phyloP scores from a whole-genome alignment of 1,284 basidiomycete species.

The Ceratobasidium sp. region DNA sequence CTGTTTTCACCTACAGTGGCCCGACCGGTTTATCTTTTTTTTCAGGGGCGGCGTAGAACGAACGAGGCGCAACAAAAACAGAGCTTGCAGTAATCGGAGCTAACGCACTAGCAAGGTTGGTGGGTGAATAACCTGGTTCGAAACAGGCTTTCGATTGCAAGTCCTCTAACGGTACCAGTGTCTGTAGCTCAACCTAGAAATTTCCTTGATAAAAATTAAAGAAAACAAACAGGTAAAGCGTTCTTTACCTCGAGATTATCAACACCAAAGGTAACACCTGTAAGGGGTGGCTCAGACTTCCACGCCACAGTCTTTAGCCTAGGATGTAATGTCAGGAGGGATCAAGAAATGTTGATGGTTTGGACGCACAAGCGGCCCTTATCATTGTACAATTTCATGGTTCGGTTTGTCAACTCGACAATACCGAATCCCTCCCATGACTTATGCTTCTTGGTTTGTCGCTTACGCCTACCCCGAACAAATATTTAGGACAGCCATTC shows the following conservation, averaged over 20 bases:
- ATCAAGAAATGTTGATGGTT: not conserved
- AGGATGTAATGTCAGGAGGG: not conserved
- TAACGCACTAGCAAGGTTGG: not conserved
- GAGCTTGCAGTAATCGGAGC: constrained; percentile 29
- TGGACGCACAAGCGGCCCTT: constrained; percentile 24
- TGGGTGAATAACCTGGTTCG: constrained; percentile 23
- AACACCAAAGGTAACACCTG: constrained; percentile 22
- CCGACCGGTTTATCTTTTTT: constrained; percentile 44
- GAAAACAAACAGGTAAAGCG: too few relatives aligned
- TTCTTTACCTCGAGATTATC: constrained; percentile 36
- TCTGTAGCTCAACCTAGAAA: constrained; percentile 33
- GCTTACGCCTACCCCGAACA: constrained; percentile 20
- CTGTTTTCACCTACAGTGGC: constrained; percentile 55
- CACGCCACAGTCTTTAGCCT: constrained; percentile 24
- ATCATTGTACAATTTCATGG: constrained; percentile 33
- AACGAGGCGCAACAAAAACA: constrained; percentile 36
- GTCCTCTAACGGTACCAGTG: constrained; percentile 27
- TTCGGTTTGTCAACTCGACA: constrained; percentile 16
- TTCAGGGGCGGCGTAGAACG: constrained; percentile 49
- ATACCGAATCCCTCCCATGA: constrained; percentile 38
- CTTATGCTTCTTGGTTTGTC: constrained; percentile 34
- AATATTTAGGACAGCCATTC: not conserved
- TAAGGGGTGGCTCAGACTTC: constrained; percentile 35
- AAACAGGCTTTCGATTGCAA: constrained; percentile 23
- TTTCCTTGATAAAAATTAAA: not conserved